phyloP scores from a whole-genome alignment of 2,329 filamentous ascomycete species.

The Fusarium sp. region DNA sequence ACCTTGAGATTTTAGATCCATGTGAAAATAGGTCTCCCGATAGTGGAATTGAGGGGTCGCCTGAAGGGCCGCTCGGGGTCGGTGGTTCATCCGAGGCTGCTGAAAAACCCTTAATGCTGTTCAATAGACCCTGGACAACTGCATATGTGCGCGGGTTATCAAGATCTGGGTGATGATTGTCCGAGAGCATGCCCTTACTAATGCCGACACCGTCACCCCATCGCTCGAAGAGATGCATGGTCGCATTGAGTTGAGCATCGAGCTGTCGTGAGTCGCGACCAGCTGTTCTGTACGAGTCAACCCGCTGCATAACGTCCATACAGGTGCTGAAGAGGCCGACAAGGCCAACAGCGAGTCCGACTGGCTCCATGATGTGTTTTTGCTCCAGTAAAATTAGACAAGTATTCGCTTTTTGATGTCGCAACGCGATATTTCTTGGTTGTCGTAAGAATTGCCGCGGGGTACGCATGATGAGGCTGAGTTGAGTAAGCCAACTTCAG shows the following conservation, averaged over 20 bases:
- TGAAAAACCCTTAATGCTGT: background rate
- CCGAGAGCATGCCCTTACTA: background rate
- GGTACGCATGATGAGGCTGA: background rate
- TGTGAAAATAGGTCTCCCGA: rapidly evolving
- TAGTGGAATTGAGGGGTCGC: too few relatives aligned
- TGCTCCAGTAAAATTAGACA: too few relatives aligned
- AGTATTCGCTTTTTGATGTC: rapidly evolving
- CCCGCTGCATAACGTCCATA: background rate
- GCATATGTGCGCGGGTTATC: background rate
- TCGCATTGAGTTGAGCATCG: background rate
- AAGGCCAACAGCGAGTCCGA: background rate
- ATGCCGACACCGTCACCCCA: background rate
- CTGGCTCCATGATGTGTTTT: background rate
- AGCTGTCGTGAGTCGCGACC: background rate
- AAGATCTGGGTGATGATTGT: background rate
- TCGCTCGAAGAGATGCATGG: background rate
- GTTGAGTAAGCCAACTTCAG: background rate
- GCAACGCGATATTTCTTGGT: background rate
- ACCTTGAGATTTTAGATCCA: rapidly evolving
- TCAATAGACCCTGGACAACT: rapidly evolving
- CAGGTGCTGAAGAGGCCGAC: background rate
- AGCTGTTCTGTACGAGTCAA: background rate
- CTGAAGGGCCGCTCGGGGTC: rapidly evolving
- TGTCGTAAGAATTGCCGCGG: background rate
- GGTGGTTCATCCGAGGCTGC: rapidly evolving